Evolutionary conservation across 2,329 filamentous ascomycete genomes (phyloP).

Genomic region (Lojkania enalia): DNA sequence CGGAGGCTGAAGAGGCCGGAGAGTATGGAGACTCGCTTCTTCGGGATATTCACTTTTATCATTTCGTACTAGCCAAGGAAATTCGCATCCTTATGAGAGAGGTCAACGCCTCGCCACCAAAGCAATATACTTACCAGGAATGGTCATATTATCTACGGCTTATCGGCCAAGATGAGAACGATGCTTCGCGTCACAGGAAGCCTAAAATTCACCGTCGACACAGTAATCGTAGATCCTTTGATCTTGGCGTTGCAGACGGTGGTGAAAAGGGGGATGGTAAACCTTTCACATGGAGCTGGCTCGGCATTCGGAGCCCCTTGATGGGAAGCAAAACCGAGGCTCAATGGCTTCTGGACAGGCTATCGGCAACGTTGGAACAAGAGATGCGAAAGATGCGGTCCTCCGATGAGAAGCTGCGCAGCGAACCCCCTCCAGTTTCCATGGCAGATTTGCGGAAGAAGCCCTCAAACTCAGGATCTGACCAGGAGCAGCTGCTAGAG

Average conservation of each 20-base stretch:
- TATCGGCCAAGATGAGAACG: constrained; percentile 46
- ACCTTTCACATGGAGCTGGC: constrained; percentile 74
- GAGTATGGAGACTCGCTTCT: constrained; percentile 49
- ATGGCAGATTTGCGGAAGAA: constrained; percentile 28
- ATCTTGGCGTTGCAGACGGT: constrained; percentile 37
- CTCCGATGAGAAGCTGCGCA: constrained; percentile 15
- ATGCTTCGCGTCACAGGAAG: constrained; percentile 41
- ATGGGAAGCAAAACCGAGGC: constrained; percentile 70
- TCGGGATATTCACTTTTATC: constrained; percentile 57
- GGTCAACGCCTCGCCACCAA: constrained; percentile 42
- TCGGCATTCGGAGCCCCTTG: constrained; percentile 68
- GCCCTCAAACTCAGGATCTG: constrained; percentile 1
- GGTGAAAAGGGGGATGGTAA: constrained; percentile 21
- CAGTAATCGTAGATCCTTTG: constrained; percentile 23
- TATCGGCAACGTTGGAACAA: constrained; percentile 59
- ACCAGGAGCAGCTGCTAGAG: constrained; percentile 5
- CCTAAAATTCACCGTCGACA: constrained; percentile 28
- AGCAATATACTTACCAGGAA: constrained; percentile 45
- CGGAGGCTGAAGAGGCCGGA: constrained; percentile 46
- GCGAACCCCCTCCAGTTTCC: constrained; percentile 37
- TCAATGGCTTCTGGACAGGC: constrained; percentile 71
- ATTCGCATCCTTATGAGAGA: constrained; percentile 50
- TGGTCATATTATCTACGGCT: constrained; percentile 46
- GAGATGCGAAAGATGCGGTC: constrained; percentile 40
- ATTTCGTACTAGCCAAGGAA: constrained; percentile 52